Conservation (phyloP, 805 yeast species). For the Ogataea glucozyma region DNA sequence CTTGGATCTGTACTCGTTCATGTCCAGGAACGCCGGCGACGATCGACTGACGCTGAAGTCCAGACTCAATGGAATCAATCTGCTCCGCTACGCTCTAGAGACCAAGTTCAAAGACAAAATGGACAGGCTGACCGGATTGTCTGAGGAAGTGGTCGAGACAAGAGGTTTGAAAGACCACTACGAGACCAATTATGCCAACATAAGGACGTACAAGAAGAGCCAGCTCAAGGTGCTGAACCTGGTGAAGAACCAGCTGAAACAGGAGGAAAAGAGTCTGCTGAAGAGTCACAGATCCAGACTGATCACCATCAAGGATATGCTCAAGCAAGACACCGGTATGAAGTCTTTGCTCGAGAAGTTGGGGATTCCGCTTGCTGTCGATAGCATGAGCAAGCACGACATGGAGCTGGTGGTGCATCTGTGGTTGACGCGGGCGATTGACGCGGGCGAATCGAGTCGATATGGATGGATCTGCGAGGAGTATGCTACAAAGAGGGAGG, state of each 20-base stretch:
- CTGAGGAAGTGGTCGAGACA: constrained; percentile 1
- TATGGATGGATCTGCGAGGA: constrained; percentile 21
- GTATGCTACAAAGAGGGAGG: constrained; percentile 5
- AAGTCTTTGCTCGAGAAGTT: constrained; percentile 12
- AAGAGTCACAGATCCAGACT: constrained; percentile 30
- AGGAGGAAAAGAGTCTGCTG: constrained; percentile 43
- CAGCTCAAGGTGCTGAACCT: constrained; percentile 42
- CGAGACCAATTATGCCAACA: constrained; percentile 23
- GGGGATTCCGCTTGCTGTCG: constrained; percentile 5
- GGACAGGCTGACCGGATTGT: constrained; percentile 15
- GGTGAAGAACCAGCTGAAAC: constrained; percentile 43
- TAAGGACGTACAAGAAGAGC: constrained; percentile 40
- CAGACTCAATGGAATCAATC: constrained; percentile 61
- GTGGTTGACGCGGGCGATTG: constrained; percentile 25
- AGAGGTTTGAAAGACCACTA: constrained; percentile 1
- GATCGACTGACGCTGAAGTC: constrained; percentile 46
- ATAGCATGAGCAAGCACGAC: constrained; percentile 18
- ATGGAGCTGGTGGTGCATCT: constrained; percentile 24
- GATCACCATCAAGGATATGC: constrained; percentile 29
- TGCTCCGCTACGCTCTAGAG: constrained; percentile 53
- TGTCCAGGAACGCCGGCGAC: constrained; percentile 53
- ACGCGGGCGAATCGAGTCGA: constrained; percentile 3
- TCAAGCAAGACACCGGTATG: constrained; percentile 24
- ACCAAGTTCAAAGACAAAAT: constrained; percentile 40
- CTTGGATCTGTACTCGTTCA: constrained; percentile 51